Conservation (phyloP, 352 stramenopile genomes). For the Phytophthora pluvialis region DNA sequence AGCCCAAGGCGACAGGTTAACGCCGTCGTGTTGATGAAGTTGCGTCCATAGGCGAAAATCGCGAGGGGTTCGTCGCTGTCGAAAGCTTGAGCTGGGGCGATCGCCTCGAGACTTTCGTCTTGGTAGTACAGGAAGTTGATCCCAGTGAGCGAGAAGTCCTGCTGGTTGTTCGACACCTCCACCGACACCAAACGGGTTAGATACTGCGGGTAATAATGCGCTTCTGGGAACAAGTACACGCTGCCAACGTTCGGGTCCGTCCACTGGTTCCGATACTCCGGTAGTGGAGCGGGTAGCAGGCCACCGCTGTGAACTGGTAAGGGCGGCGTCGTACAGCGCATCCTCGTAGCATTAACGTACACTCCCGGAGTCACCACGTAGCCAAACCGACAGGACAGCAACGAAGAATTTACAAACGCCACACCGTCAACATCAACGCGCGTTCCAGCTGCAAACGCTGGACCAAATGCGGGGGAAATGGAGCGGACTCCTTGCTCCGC, state of each 20-base stretch:
- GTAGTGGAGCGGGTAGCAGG: constrained; percentile 64
- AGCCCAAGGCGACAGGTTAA: constrained; percentile 91
- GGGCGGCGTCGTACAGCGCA: constrained; percentile 85
- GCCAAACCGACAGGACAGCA: constrained; percentile 91
- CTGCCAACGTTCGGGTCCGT: constrained; percentile 67
- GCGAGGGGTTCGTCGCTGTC: constrained; percentile 46
- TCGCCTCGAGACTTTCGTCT: constrained; percentile 74
- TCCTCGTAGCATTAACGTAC: constrained; percentile 81
- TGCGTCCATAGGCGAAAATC: constrained; percentile 72
- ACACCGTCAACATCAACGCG: constrained; percentile 83
- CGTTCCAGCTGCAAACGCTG: constrained; percentile 83
- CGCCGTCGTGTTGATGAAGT: constrained; percentile 94
- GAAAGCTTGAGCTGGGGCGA: constrained; percentile 66
- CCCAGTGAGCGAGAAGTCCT: constrained; percentile 93
- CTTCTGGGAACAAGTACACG: constrained; percentile 79
- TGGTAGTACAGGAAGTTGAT: constrained; percentile 94
- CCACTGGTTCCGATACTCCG: constrained; percentile 72
- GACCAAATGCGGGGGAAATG: constrained; percentile 91
- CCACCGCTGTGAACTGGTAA: constrained; percentile 63
- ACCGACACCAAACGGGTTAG: constrained; percentile 88
- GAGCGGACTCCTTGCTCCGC: constrained; percentile 66
- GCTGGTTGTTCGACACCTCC: constrained; percentile 96
- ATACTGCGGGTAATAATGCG: constrained; percentile 91
- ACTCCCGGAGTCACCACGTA: constrained; percentile 76
- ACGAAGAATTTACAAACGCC: constrained; percentile 89